Percentiles rank a stretch among this genome's conserved stretches.
Evolutionary conservation across 2,329 filamentous ascomycete species (phyloP).

Genomic region (Microascus cirrosus): DNA sequence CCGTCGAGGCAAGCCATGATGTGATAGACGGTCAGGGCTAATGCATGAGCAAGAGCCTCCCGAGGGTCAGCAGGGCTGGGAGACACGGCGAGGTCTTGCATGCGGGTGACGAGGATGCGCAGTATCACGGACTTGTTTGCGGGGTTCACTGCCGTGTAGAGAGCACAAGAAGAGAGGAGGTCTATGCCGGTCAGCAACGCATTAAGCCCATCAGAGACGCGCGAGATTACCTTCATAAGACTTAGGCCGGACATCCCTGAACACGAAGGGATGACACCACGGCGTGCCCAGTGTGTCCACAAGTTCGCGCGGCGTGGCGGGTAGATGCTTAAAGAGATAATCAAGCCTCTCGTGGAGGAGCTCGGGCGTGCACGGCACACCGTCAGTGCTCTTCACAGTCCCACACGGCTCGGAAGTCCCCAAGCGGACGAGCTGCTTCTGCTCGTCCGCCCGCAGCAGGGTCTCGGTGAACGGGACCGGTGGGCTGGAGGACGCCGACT

Average conservation of each 20-base stretch:
- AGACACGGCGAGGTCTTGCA: constrained; percentile 27
- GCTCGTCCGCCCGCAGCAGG: constrained; percentile 11
- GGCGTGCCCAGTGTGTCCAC: constrained; percentile 35
- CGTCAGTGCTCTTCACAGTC: not conserved
- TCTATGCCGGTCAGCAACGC: constrained; percentile 12
- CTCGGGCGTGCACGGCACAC: constrained; percentile 12
- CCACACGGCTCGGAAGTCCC: not conserved
- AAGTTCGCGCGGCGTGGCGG: constrained; percentile 34
- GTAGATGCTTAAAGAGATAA: constrained; percentile 38
- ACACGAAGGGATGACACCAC: constrained; percentile 42
- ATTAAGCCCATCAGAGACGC: constrained; percentile 8
- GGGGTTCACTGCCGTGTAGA: constrained; percentile 37
- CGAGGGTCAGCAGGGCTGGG: constrained; percentile 16
- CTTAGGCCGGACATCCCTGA: constrained; percentile 36
- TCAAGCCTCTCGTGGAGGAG: constrained; percentile 20
- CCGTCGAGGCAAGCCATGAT: constrained; percentile 33
- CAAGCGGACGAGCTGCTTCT: constrained; percentile 1
- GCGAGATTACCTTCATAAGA: constrained; percentile 30
- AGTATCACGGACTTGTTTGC: constrained; percentile 35
- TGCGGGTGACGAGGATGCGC: constrained; percentile 31
- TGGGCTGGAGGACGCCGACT: not conserved
- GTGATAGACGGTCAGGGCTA: constrained; percentile 32
- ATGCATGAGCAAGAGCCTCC: constrained; percentile 23
- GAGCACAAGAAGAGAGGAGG: constrained; percentile 38
- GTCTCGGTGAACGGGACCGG: not conserved